Percentiles rank a stretch among this genome's conserved stretches.
Conservation (phyloP, 768 basidiomycete species). For the Exidia glandulosa region DNA sequence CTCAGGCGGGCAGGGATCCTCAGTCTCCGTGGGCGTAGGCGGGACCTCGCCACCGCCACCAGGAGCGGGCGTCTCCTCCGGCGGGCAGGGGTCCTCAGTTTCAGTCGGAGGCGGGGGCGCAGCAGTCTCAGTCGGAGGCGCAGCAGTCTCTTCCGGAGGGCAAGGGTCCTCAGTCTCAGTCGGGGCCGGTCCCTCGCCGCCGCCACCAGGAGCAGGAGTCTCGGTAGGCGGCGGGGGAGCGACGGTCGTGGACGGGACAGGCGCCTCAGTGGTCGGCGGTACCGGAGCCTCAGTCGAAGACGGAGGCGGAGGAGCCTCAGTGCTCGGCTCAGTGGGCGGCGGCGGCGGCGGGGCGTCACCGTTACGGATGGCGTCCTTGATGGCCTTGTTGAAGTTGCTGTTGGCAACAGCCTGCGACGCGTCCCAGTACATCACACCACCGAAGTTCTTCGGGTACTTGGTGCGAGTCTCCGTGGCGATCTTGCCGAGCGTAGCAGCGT, state of each 20-base stretch:
- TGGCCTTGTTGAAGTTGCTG: neutral
- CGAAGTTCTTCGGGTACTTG: conserved; percentile 2
- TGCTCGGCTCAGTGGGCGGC: neutral
- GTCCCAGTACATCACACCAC: conserved; percentile 3
- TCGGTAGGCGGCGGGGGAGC: neutral
- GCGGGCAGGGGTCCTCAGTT: too few species aligned
- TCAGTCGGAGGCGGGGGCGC: too few species aligned
- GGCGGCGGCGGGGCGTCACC: neutral
- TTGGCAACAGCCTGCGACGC: neutral
- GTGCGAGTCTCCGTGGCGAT: conserved; percentile 5
- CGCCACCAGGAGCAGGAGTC: neutral
- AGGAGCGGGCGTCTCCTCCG: neutral
- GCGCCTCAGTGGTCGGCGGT: neutral
- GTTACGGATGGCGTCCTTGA: conserved; percentile 2
- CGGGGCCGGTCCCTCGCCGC: neutral
- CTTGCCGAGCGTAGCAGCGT: conserved; percentile 3
- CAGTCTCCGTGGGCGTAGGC: conserved; percentile 18
- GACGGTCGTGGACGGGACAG: neutral
- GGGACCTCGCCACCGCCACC: neutral
- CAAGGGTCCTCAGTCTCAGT: neutral
- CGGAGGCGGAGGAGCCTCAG: neutral
- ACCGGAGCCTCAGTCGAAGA: neutral
- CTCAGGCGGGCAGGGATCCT: conserved; percentile 40
- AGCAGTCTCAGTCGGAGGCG: too few species aligned
- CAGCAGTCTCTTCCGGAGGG: neutral